Conservation (phyloP, 164 flowering plant genomes). For the Vitis amurensis region DNA sequence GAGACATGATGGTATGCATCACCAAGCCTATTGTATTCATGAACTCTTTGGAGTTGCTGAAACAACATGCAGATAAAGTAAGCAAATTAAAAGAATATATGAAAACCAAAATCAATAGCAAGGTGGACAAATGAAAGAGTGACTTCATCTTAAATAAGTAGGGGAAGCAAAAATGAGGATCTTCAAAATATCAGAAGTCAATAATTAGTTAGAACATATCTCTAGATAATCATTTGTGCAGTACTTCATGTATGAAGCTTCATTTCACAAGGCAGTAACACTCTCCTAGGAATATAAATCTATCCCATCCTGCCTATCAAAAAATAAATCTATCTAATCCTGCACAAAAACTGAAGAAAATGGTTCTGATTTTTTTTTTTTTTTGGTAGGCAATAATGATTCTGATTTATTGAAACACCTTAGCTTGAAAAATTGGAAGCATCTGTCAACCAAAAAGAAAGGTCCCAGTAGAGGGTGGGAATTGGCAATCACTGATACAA, state of each 20-base stretch:
- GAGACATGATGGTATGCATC: constrained; percentile 45
- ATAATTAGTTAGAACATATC: neutral
- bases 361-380: too few species aligned
- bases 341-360: neutral
- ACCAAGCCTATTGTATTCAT: constrained; percentile 45
- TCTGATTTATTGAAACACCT: too few species aligned
- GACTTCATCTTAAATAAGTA: neutral
- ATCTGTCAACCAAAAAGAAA: neutral
- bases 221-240: neutral
- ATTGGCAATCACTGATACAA: neutral
- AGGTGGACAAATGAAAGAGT: neutral
- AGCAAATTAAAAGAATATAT: neutral
- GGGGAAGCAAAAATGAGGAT: neutral
- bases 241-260: neutral
- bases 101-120: neutral
- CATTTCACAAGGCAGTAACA: neutral
- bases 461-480: neutral
- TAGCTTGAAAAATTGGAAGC: neutral
- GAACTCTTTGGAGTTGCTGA: constrained; percentile 52
- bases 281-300: neutral
- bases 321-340: too few species aligned
- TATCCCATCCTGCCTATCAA: too few species aligned
- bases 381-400: too few species aligned
- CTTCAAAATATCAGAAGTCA: neutral
- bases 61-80: constrained; percentile 17